Conservation (phyloP, 352 stramenopile species). For the Thalassiosira exigua region DNA sequence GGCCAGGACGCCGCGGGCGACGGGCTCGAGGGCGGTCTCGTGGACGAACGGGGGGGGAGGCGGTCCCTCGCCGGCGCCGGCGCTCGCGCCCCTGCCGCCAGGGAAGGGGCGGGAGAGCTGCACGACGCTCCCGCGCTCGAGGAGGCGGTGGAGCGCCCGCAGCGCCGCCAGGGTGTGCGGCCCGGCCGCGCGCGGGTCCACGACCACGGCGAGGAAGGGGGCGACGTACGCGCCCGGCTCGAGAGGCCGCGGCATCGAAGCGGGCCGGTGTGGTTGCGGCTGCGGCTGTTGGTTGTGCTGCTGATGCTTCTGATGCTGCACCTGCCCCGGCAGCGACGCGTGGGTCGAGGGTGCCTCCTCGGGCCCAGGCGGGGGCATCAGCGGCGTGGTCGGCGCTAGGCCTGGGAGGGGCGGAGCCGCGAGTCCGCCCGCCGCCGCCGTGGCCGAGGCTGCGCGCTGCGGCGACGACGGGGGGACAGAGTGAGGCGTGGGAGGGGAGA, state of each 20-base stretch:
- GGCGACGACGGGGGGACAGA: no score
- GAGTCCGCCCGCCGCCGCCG: no score
- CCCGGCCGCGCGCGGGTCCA: conserved; percentile 78
- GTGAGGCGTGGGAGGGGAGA: no score
- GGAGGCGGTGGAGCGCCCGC: conserved; percentile 68
- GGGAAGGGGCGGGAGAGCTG: conserved; percentile 15
- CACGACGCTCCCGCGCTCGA: conserved; percentile 60
- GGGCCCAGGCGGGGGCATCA: no score
- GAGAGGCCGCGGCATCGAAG: conserved; percentile 8
- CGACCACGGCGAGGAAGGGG: conserved; percentile 79
- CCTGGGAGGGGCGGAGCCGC: no score
- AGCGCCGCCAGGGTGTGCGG: conserved; percentile 81
- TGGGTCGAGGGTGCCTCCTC: no score
- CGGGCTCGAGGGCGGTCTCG: conserved; percentile 44
- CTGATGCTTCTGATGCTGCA: conserved; percentile 5
- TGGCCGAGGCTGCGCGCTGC: no score
- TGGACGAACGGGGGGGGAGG: conserved; percentile 9
- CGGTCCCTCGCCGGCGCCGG: neutral
- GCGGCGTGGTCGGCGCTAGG: no score
- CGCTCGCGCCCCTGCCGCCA: neutral
- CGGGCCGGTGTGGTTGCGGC: neutral
- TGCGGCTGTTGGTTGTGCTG: conserved; percentile 9
- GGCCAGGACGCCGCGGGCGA: conserved; percentile 70
- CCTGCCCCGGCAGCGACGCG: no score
- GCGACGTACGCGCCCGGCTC: conserved; percentile 61